Base-by-base conservation (phyloP, 768 basidiomycete genomes). In the Termitomyces sp. region DNA sequence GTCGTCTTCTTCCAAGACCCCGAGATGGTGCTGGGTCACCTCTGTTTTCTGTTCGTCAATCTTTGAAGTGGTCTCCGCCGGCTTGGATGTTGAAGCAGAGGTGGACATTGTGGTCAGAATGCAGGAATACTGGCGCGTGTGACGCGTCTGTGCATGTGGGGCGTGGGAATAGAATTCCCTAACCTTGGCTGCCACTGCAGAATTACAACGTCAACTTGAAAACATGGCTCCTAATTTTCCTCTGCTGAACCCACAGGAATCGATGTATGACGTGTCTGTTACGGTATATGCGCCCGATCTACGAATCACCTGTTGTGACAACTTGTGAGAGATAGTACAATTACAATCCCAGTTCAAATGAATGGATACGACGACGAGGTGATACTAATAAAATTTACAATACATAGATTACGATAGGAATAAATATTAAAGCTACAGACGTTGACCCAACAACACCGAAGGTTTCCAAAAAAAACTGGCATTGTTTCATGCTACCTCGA, bases 1-100 rank as follows among this genome's bases (percentile, higher is more conserved):
- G 69, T 98, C 94, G 70, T 98, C 94, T 69, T 98, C 94, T 67
- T 98, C 94, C 7, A 98, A 76, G n/a, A 94, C 87, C 42, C 94
- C 92, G 0, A 96, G 81, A 66, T 89, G 85, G 5, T 84, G 83
- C 7, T 84, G 83, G 48, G 81, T 80, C 1, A 74, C 73, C 57
- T 81, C 77, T 0, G 79, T 75, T 36, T 78, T 76, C 55, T 76
- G 70, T 57, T 76, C 72, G 48, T 78, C 77, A 26, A 72, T 67
- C 28, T 79, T 78, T 3, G 70, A 48, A 56, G 71, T 50, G 39
- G 57, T 68, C 44, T 80, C 77, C 39, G 70, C 52, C 6, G 74
- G 63, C 68, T 85, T 85, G 53, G 84, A 76, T 39, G 77, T 71
- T 36, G 80, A 78, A 29, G 80, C 66, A 44, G 79, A 66, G 51